Evolutionary conservation across 176 grass and related monocot genomes (phyloP).

Genomic region (Alloteropsis semialata): DNA sequence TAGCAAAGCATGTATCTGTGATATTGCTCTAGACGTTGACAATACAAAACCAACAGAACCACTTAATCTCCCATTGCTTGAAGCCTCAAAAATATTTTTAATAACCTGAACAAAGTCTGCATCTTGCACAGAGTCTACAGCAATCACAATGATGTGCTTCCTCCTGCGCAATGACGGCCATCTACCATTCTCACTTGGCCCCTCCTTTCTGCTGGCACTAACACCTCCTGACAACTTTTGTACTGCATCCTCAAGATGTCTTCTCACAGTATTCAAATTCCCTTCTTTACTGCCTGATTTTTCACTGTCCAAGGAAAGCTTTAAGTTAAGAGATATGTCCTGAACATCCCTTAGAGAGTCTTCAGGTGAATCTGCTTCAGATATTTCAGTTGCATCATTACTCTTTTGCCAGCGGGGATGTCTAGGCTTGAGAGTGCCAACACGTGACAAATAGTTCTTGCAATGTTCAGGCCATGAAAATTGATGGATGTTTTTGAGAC

Average conservation of each 20-base stretch:
- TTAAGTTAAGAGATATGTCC: conserved; percentile 67
- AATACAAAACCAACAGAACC: conserved; percentile 59
- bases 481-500: conserved; percentile 72
- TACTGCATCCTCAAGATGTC: conserved; percentile 48
- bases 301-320: conserved; percentile 57
- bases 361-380: conserved; percentile 52
- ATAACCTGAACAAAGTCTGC: conserved; percentile 51
- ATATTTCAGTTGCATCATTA: conserved; percentile 48
- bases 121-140: conserved; percentile 62
- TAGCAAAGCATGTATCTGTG: conserved; percentile 59
- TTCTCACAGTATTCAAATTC: conserved; percentile 37
- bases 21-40: conserved; percentile 60
- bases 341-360: conserved; percentile 69
- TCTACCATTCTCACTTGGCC: conserved; percentile 43
- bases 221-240: conserved; percentile 47
- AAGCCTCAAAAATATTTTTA: conserved; percentile 58
- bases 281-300: conserved; percentile 37
- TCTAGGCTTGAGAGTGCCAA: conserved; percentile 51
- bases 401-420: conserved; percentile 65
- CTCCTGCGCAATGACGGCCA: conserved; percentile 55
- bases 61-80: conserved; percentile 20
- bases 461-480: conserved; percentile 93
- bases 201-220: conserved; percentile 24
- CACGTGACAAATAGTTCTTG: conserved; percentile 67
- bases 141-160: conserved; percentile 64